phyloP scores from a whole-genome alignment of 1,139 yeast species.

The Eremothecium coryli region DNA sequence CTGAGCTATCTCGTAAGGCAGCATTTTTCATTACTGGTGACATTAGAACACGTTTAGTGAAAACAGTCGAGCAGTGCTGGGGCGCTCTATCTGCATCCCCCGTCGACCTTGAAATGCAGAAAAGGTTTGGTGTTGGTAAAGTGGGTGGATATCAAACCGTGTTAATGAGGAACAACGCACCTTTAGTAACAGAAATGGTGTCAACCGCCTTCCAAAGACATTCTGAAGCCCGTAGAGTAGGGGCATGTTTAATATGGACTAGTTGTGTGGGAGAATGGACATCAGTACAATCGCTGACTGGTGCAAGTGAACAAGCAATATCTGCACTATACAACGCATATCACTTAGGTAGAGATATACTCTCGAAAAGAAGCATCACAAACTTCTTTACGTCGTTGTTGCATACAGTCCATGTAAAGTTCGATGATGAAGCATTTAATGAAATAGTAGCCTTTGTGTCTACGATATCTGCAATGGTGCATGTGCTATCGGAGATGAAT shows the following conservation, averaged over 20 bases:
- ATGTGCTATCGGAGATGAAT: conserved; percentile 56
- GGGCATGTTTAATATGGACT: conserved; percentile 65
- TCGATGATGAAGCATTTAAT: conserved; percentile 57
- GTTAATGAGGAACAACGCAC: conserved; percentile 49
- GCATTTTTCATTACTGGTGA: conserved; percentile 56
- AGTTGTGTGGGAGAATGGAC: conserved; percentile 30
- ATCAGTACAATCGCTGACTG: conserved; percentile 14
- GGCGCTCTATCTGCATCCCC: conserved; percentile 37
- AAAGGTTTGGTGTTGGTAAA: conserved; percentile 50
- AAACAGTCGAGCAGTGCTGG: conserved; percentile 57
- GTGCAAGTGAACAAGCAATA: conserved; percentile 16
- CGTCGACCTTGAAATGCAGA: conserved; percentile 8
- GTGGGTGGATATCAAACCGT: conserved; percentile 70
- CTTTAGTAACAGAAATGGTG: conserved; percentile 57
- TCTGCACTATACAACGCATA: conserved; percentile 25
- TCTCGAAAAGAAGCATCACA: conserved; percentile 20
- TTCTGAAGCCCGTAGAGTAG: conserved; percentile 50
- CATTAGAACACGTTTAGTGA: conserved; percentile 52
- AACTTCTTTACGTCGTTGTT: conserved; percentile 17
- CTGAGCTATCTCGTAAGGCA: conserved; percentile 67
- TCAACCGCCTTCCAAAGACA: conserved; percentile 64
- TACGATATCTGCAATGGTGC: conserved; percentile 54
- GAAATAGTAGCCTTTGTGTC: conserved; percentile 46
- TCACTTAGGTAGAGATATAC: conserved; percentile 18
- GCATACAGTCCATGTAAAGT: conserved; percentile 30